Percentiles rank a stretch among this genome's conserved stretches.
These are phyloP conservation scores for Saturnispora serradocipensis DNA, from an alignment of 805 yeast species.

Conservation along the genomic window DNA sequence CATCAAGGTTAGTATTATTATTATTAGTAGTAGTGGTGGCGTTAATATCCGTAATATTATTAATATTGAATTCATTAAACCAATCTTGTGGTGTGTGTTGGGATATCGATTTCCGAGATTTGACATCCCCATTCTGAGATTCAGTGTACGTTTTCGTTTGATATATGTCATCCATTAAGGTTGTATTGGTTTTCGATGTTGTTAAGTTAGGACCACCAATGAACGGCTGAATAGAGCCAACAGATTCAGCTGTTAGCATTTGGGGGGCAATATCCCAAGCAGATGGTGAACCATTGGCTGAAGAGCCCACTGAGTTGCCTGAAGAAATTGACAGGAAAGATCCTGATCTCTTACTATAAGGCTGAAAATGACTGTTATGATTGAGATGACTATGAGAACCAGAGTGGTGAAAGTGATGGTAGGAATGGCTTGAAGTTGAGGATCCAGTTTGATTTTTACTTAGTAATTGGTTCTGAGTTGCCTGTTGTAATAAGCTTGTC, in stretches of 20 bases:
- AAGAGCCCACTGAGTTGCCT: constrained; percentile 20
- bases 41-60: neutral
- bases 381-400: constrained; percentile 18
- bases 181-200: constrained; percentile 27
- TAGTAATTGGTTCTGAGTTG: constrained; percentile 12
- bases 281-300: constrained; percentile 20
- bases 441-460: constrained; percentile 23
- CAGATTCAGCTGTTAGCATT: constrained; percentile 16
- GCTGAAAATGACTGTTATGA: constrained; percentile 21
- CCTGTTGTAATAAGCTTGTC: constrained; percentile 9
- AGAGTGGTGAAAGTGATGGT: constrained; percentile 11
- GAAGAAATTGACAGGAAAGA: constrained; percentile 24
- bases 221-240: constrained; percentile 15
- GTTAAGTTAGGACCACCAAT: constrained; percentile 19
- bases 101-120: constrained; percentile 1
- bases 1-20: neutral
- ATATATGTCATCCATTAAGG: constrained; percentile 27
- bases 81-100: neutral
- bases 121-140: constrained; percentile 7
- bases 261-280: constrained; percentile 20
- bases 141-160: constrained; percentile 26
- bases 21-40: neutral
- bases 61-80: neutral
- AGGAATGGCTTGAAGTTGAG: constrained; percentile 23
- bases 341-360: constrained; percentile 15